A percentile compares a stretch with the other conserved stretches of the same genome.
Conservation (phyloP, 2,329 filamentous ascomycete genomes). For the Exophiala oligosperma region DNA sequence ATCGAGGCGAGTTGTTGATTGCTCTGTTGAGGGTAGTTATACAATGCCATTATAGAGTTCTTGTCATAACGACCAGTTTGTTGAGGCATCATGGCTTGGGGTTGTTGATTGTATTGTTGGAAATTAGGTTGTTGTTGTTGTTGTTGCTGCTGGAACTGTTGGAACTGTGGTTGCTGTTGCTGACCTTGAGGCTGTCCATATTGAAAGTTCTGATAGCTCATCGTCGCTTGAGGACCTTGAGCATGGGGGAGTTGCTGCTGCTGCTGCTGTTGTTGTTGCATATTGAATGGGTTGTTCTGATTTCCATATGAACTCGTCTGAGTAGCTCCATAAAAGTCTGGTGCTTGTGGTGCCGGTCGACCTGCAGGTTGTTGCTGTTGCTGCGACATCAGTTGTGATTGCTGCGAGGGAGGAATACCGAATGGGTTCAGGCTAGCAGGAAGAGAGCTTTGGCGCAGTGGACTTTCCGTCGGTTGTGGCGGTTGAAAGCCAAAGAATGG, state of each 20-base stretch:
- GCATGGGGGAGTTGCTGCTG: slow-evolving; percentile 14
- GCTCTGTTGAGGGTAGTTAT: slow-evolving; percentile 41
- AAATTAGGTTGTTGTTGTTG: slow-evolving; percentile 14
- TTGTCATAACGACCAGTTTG: slow-evolving; percentile 47
- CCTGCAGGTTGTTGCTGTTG: slow-evolving; percentile 19
- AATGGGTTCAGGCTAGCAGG: slow-evolving; percentile 27
- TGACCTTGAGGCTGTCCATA: slow-evolving; percentile 8
- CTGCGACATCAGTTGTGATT: slow-evolving; percentile 9
- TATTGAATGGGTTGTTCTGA: slow-evolving; percentile 22
- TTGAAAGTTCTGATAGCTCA: slow-evolving; percentile 21
- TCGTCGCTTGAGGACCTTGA: slow-evolving; percentile 3
- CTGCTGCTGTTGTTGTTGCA: slow-evolving; percentile 18
- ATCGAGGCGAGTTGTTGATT: slow-evolving; percentile 31
- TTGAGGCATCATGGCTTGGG: slow-evolving; percentile 37
- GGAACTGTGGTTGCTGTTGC: neutral
- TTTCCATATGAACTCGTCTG: slow-evolving; percentile 30
- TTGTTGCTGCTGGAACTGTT: slow-evolving; percentile 4
- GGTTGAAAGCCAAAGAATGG: slow-evolving; percentile 25
- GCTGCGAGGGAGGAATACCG: slow-evolving; percentile 24
- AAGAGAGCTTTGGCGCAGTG: slow-evolving; percentile 20
- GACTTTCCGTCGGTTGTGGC: slow-evolving; percentile 21
- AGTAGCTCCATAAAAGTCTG: slow-evolving; percentile 14
- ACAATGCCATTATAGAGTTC: slow-evolving; percentile 47
- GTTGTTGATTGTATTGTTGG: slow-evolving; percentile 23
- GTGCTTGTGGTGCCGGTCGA: slow-evolving; percentile 18